Conservation (phyloP, 1,284 basidiomycete genomes). For the Microbotryum scabiosae region DNA sequence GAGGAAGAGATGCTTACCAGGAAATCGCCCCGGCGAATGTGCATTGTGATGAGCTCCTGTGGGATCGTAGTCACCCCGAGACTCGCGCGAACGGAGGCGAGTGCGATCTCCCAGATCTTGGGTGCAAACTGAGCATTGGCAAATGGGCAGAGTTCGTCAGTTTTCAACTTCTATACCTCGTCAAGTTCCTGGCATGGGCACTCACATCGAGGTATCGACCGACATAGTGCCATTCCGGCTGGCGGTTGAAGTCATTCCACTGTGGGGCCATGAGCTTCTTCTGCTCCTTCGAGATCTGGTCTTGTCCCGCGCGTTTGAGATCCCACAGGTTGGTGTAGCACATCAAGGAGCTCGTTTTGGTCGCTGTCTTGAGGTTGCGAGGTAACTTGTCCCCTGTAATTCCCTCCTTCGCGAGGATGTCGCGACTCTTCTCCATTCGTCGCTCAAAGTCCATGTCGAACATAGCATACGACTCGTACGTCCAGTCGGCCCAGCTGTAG, state of each 20-base stretch:
- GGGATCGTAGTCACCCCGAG: constrained; percentile 6
- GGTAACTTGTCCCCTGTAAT: constrained; percentile 7
- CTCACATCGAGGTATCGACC: constrained; percentile 26
- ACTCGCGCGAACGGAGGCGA: constrained; percentile 1
- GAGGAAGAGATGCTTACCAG: constrained; percentile 4
- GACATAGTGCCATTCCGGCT: constrained; percentile 21
- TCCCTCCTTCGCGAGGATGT: constrained; percentile 5
- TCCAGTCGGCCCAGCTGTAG: not conserved
- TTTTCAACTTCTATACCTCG: no score
- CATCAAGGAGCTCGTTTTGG: constrained; percentile 11
- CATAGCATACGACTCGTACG: constrained; percentile 13
- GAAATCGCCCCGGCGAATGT: constrained; percentile 59
- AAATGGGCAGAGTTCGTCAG: not conserved
- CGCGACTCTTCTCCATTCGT: constrained; percentile 2
- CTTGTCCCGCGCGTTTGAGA: constrained; percentile 8
- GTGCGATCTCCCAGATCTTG: constrained; percentile 21
- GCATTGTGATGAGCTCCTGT: constrained; percentile 54
- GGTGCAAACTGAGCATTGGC: constrained; percentile 13
- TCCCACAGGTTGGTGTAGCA: constrained; percentile 28
- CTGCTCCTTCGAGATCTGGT: constrained; percentile 4
- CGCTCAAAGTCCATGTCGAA: constrained; percentile 14
- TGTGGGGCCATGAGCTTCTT: constrained; percentile 7
- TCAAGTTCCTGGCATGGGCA: not conserved
- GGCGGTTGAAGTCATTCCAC: not conserved
- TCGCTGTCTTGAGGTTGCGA: constrained; percentile 4